Conservation (phyloP, 768 basidiomycete species). For the Lactarius tabidus region DNA sequence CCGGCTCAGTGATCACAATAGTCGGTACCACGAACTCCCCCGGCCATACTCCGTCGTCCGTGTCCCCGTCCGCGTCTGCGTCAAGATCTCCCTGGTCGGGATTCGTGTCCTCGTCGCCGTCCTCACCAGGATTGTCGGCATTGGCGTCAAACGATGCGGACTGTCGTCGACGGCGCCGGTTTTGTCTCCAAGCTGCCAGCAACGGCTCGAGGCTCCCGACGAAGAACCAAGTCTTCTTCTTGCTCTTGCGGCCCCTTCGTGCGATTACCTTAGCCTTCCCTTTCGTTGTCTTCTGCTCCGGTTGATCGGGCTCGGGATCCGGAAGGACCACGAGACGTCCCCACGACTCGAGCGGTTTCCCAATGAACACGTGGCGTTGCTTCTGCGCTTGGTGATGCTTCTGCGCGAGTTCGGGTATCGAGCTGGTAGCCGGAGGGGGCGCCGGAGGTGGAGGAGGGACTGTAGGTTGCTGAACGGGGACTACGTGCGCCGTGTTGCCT, state of each 20-base stretch:
- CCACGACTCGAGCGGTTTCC: slow-evolving; percentile 13
- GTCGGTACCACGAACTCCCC: not conserved
- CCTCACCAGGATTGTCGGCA: not conserved
- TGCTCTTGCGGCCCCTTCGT: not conserved
- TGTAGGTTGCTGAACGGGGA: not conserved
- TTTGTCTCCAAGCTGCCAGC: no score
- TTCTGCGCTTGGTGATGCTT: not conserved
- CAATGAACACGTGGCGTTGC: not conserved
- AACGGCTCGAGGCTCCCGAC: slow-evolving; percentile 5
- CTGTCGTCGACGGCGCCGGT: not conserved
- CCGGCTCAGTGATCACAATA: not conserved
- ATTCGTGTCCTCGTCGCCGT: not conserved
- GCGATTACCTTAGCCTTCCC: not conserved
- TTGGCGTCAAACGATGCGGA: not conserved
- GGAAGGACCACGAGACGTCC: slow-evolving; percentile 3
- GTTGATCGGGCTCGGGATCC: not conserved
- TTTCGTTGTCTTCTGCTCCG: not conserved
- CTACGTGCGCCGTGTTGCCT: not conserved
- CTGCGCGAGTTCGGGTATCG: not conserved
- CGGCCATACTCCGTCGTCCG: slow-evolving; percentile 4
- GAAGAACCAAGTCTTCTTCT: not conserved
- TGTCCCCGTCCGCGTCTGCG: not conserved
- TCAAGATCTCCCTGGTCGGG: not conserved
- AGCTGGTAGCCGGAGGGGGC: not conserved
- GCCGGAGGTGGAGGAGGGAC: not conserved